phyloP scores from a whole-genome alignment of 768 basidiomycete genomes.

The Pisolithus tinctorius region DNA sequence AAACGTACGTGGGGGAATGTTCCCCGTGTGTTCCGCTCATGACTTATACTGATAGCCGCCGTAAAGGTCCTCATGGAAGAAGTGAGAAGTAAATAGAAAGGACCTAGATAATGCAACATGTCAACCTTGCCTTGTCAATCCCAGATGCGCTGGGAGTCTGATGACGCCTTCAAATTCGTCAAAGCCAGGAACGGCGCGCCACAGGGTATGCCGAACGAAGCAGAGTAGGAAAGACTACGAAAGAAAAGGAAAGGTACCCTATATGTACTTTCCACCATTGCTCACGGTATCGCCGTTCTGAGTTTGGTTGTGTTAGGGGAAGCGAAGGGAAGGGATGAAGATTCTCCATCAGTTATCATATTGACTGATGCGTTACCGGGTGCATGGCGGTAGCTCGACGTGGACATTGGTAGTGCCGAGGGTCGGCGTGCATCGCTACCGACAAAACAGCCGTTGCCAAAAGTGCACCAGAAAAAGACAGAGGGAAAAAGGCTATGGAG shows the following conservation, averaged over 20 bases:
- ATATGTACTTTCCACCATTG: not conserved
- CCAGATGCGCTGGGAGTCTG: slow-evolving; percentile 1
- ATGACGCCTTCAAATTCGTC: slow-evolving; percentile 38
- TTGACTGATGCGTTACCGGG: slow-evolving; percentile 62
- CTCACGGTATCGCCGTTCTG: not conserved
- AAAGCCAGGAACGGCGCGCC: slow-evolving; percentile 66
- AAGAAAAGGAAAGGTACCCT: slow-evolving; percentile 34
- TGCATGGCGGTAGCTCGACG: slow-evolving; percentile 55
- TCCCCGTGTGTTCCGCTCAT: not conserved
- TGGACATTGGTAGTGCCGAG: slow-evolving; percentile 40
- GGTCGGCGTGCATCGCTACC: slow-evolving; percentile 33
- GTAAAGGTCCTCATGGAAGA: slow-evolving; percentile 60
- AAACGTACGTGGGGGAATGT: slow-evolving; percentile 48
- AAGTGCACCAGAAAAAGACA: slow-evolving; percentile 40
- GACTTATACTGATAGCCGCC: slow-evolving; percentile 33
- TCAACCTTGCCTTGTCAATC: slow-evolving; percentile 1
- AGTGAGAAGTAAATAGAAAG: slow-evolving; percentile 66
- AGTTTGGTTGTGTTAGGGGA: slow-evolving; percentile 25
- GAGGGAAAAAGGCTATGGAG: slow-evolving; percentile 48
- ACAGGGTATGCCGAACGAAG: slow-evolving; percentile 49
- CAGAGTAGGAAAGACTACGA: slow-evolving; percentile 31
- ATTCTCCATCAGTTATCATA: slow-evolving; percentile 38
- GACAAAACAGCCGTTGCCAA: slow-evolving; percentile 35
- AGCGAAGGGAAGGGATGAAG: slow-evolving; percentile 41
- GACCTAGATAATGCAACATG: slow-evolving; percentile 70